phyloP scores from a whole-genome alignment of 257 asterid genomes.

The Agastache rugosa region DNA sequence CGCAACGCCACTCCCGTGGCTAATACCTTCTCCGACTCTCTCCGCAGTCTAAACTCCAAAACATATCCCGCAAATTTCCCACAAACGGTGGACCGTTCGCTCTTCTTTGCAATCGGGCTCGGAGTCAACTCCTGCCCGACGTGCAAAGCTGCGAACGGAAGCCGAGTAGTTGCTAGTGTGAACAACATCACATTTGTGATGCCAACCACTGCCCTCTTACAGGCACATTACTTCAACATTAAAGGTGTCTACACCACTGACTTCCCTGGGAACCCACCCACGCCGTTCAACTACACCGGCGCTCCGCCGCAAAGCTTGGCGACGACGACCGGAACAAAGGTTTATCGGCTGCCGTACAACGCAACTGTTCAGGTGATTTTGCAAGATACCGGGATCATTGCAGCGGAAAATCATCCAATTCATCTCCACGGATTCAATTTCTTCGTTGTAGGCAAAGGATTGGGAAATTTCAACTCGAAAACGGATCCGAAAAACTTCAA shows the following conservation, averaged over 20 bases:
- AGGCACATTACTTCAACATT: conserved; percentile 57
- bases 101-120: conserved; percentile 57
- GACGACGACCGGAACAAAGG: conserved; percentile 53
- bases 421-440: conserved; percentile 77
- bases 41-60: conserved; percentile 61
- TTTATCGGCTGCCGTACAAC: conserved; percentile 56
- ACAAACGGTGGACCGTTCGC: conserved; percentile 47
- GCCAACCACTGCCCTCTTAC: conserved; percentile 60
- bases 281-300: conserved; percentile 57
- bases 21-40: conserved; percentile 53
- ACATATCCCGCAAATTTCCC: conserved; percentile 61
- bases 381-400: conserved; percentile 64
- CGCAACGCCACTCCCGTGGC: conserved; percentile 66
- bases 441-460: conserved; percentile 59
- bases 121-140: conserved; percentile 62
- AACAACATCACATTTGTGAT: conserved; percentile 69
- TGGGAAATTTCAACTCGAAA: conserved; percentile 59
- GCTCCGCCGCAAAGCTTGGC: conserved; percentile 41
- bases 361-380: conserved; percentile 57
- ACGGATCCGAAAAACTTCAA: conserved; percentile 56
- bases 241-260: conserved; percentile 69
- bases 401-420: conserved; percentile 64
- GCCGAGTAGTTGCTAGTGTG: conserved; percentile 56
- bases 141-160: conserved; percentile 59
- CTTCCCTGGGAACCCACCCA: conserved; percentile 62